Evolutionary conservation across 2,329 filamentous ascomycete species (phyloP), one percentile per base, ranked within the genome.

Genomic region (Fusarium acutatum): DNA sequence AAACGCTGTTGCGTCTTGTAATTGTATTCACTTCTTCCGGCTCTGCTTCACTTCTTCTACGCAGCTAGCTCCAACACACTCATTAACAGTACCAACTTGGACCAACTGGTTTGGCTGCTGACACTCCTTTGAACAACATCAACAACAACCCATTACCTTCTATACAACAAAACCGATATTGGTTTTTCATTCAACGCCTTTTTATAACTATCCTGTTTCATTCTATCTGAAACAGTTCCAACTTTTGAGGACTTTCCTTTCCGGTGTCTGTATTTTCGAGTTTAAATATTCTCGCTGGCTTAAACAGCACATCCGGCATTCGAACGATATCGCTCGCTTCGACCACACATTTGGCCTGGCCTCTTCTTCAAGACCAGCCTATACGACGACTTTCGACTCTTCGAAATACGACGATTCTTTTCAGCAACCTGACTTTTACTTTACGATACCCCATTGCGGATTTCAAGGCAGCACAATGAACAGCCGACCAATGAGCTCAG

Each of bases 71-170:
- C 75, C 66, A 67, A 72, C 67, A 79, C 79, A 76, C 72, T 81
- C 78, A 73, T 81, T 81, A 75, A 76, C 69, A 67, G 65, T 63
- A 76, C 62, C 53, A 69, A 63, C 80, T 83, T 83, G 78, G 83
- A 80, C 85, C 86, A 87, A 88, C 86, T 87, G 86, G 86, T 83
- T 88, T 88, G 87, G 87, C 86, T 88, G 84, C 85, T 85, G 84
- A 85, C 86, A 81, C 82, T 88, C 85, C 82, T 89, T 88, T 86
- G 69, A 72, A 58, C 40, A 50, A 15, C 20, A 28, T 17, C 41
- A 43, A n/a, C 46, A 58, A 58, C 38, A 72, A 60, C 47, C 67
- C 59, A 66, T 49, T 46, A 52, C 49, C 28, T 53, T 70, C 54
- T 62, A 69, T 65, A 64, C 53, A 75, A 54, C 57, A 65, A 54